Percentiles rank a stretch among this genome's conserved stretches.
These are phyloP conservation scores for Nicotiana noctiflora DNA, from an alignment of 257 asterid species.

Conservation along the genomic window DNA sequence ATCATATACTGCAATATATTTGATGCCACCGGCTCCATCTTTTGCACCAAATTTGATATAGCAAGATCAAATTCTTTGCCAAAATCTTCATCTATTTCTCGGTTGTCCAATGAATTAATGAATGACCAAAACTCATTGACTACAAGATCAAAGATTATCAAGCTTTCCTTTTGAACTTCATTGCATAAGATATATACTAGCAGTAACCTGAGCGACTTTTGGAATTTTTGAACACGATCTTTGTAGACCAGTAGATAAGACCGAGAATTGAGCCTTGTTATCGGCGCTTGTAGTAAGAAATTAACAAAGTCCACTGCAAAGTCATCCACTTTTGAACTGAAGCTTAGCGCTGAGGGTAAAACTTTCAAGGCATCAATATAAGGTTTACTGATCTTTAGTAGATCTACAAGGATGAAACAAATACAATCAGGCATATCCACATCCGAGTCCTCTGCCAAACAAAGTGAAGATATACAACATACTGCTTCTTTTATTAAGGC, in stretches of 20 bases:
- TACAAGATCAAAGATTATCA: neutral
- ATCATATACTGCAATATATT: no score
- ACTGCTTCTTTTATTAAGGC: neutral
- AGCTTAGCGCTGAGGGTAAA: neutral
- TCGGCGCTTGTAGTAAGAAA: no score
- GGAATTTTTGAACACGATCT: neutral
- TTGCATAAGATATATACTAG: neutral
- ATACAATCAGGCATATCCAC: neutral
- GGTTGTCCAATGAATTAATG: neutral
- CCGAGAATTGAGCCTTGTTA: neutral
- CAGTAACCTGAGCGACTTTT: neutral
- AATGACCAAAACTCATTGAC: neutral
- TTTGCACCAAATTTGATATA: neutral
- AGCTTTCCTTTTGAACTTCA: neutral
- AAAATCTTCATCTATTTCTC: neutral
- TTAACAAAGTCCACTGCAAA: no score
- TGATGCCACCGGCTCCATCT: neutral
- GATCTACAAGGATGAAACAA: neutral
- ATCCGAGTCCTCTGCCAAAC: neutral
- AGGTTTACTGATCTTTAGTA: neutral
- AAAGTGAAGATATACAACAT: neutral
- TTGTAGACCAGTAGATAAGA: neutral
- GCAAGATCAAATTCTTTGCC: neutral
- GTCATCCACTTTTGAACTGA: no score
- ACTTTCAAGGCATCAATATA: neutral